Percentiles rank a stretch among this genome's conserved stretches.
phyloP scores from a whole-genome alignment of 2,329 filamentous ascomycete species.

The Capronia americana region DNA sequence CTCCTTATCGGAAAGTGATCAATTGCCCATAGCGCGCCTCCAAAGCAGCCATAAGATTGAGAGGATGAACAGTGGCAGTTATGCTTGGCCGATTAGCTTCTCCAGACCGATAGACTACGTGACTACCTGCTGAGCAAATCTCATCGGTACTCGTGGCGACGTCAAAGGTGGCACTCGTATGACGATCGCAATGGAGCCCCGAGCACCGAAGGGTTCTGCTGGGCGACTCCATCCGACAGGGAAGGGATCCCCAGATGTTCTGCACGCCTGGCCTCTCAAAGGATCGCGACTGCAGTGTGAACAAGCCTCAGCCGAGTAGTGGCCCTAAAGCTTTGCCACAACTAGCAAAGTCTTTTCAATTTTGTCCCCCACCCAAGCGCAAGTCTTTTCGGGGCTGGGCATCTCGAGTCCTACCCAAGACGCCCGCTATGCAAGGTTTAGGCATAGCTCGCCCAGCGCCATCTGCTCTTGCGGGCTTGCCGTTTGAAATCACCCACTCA shows the following conservation, averaged over 20 bases:
- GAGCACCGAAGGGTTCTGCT: neutral
- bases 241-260: constrained; percentile 6
- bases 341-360: constrained; percentile 1
- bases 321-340: constrained; percentile 1
- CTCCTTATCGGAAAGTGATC: constrained; percentile 9
- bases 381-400: neutral
- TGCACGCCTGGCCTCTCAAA: neutral
- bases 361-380: neutral
- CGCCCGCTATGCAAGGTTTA: neutral
- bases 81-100: constrained; percentile 1
- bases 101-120: neutral
- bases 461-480: neutral
- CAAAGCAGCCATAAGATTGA: constrained; percentile 12
- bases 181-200: neutral
- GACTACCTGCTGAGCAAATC: constrained; percentile 1
- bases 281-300: neutral
- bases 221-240: neutral
- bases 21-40: neutral
- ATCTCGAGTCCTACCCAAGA: neutral
- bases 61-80: neutral
- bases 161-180: constrained; percentile 7
- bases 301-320: constrained; percentile 17
- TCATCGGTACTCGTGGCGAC: constrained; percentile 5
- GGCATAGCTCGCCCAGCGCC: constrained; percentile 1
- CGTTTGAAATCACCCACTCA: constrained; percentile 6